phyloP scores from a whole-genome alignment of 129 eudicot genomes.

The Flaveria sonorensis region DNA sequence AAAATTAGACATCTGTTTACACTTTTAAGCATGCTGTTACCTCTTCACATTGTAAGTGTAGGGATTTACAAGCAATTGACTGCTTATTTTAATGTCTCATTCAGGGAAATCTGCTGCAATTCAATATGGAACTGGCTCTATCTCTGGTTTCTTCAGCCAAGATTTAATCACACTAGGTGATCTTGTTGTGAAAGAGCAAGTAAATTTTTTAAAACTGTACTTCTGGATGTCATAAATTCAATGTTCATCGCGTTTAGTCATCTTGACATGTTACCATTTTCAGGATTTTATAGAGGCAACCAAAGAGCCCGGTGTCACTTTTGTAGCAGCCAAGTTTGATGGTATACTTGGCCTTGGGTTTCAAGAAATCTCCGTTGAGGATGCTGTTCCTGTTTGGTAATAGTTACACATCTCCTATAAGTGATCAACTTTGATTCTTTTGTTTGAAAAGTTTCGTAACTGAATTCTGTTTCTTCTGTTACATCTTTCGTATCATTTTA shows the following conservation, averaged over 20 bases:
- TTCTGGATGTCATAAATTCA: conserved; percentile 12
- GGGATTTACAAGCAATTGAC: background rate
- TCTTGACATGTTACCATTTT: conserved; percentile 1
- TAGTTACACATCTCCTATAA: conserved; percentile 17
- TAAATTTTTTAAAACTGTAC: conserved; percentile 8
- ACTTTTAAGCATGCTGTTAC: background rate
- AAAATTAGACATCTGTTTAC: background rate
- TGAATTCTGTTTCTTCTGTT: background rate
- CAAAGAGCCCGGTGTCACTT: conserved; percentile 48
- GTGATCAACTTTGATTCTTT: background rate
- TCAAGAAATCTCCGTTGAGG: conserved; percentile 46
- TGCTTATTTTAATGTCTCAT: background rate
- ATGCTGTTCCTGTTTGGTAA: conserved; percentile 57
- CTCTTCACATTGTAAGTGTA: background rate
- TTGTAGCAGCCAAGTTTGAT: conserved; percentile 54
- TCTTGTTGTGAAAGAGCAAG: conserved; percentile 58
- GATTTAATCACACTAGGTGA: conserved; percentile 54
- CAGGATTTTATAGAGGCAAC: conserved; percentile 64
- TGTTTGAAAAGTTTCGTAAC: background rate
- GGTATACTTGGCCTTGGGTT: conserved; percentile 70
- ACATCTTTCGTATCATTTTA: background rate
- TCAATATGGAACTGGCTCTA: conserved; percentile 56
- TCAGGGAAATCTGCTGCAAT: conserved; percentile 52
- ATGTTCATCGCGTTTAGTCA: background rate
- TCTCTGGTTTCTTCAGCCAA: conserved; percentile 59